Percentiles rank a stretch among this genome's conserved stretches.
These are phyloP conservation scores for Cordia subcordata DNA, from an alignment of 257 asterid genomes.

Conservation along the genomic window DNA sequence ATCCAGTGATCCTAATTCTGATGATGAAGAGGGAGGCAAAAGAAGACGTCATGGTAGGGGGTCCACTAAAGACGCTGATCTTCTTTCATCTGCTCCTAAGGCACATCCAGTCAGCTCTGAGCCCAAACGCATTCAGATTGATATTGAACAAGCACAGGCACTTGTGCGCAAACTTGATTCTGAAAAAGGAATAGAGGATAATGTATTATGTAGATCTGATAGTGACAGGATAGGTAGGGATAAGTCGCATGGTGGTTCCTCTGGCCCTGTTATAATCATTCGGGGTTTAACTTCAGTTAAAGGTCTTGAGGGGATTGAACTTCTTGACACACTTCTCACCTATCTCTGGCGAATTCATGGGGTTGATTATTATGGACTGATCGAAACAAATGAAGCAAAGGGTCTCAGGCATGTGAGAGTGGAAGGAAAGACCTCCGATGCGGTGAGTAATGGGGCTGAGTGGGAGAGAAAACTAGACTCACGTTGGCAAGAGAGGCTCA, in stretches of 20 bases:
- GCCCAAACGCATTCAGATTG: constrained; percentile 67
- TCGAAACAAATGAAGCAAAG: constrained; percentile 81
- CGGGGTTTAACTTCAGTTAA: constrained; percentile 72
- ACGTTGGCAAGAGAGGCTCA: constrained; percentile 87
- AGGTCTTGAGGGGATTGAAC: constrained; percentile 94
- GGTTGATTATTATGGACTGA: constrained; percentile 83
- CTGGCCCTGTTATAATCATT: constrained; percentile 84
- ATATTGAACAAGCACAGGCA: constrained; percentile 72
- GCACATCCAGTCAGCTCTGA: constrained; percentile 83
- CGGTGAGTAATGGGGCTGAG: constrained; percentile 53
- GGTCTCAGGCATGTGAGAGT: constrained; percentile 82
- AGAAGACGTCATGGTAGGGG: constrained; percentile 65
- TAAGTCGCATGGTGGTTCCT: constrained; percentile 75
- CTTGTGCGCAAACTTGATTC: constrained; percentile 79
- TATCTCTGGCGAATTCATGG: constrained; percentile 99
- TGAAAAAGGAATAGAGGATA: constrained; percentile 89
- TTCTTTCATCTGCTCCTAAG: constrained; percentile 66
- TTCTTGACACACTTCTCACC: constrained; percentile 84
- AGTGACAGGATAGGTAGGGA: constrained; percentile 78
- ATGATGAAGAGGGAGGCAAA: constrained; percentile 72
- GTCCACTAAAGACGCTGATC: constrained; percentile 51
- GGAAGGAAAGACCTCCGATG: constrained; percentile 57
- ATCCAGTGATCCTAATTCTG: constrained; percentile 66
- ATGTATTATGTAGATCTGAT: constrained; percentile 67
- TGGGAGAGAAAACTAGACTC: constrained; percentile 83